Evolutionary conservation across 2,329 filamentous ascomycete genomes (phyloP).

Genomic region (Stagonosporopsis vannaccii): DNA sequence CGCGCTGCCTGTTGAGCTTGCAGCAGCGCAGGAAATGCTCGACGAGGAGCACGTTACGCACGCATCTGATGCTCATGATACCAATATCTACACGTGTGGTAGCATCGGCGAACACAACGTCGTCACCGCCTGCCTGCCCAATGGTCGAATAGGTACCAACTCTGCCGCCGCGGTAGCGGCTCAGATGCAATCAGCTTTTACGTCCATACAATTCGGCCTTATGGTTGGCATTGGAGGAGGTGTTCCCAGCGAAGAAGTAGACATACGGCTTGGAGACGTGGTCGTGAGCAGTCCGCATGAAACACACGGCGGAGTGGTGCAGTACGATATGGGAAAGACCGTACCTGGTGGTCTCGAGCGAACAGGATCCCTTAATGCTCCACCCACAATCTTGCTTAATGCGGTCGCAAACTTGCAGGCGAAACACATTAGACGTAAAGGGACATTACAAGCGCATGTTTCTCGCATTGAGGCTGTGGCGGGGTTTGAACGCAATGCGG

Average conservation of each 20-base stretch:
- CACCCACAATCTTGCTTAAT: constrained; percentile 16
- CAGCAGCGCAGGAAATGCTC: constrained; percentile 1
- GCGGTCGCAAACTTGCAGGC: constrained; percentile 17
- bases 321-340: constrained; percentile 15
- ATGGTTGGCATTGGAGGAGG: constrained; percentile 16
- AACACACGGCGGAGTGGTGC: constrained; percentile 11
- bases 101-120: constrained; percentile 8
- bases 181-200: constrained; percentile 40
- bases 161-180: constrained; percentile 39
- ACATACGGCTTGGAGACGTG: constrained; percentile 7
- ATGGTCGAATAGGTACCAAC: constrained; percentile 33
- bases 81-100: constrained; percentile 6
- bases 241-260: constrained; percentile 1
- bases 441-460: background rate
- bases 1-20: constrained; percentile 7
- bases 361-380: constrained; percentile 11
- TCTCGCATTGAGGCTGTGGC: background rate
- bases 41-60: background rate
- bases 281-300: constrained; percentile 8
- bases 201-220: constrained; percentile 24
- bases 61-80: background rate
- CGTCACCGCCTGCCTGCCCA: constrained; percentile 1
- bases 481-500: background rate
- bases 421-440: background rate
- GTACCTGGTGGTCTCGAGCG: constrained; percentile 8